Conservation (phyloP, 441 rosid genomes). For the Erysimum pusillum region DNA sequence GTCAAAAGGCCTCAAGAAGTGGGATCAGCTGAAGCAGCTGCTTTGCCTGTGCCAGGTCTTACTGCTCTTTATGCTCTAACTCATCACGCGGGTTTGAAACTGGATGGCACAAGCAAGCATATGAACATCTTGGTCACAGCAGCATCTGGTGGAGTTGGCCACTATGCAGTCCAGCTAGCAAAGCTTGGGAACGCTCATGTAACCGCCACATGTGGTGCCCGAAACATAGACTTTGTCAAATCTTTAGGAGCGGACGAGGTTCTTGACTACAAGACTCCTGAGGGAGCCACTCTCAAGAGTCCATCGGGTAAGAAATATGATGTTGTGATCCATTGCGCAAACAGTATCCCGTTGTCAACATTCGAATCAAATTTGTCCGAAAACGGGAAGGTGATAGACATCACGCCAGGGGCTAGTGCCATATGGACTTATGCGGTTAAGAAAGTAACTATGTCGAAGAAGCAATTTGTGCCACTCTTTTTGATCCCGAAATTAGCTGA, state of each 20-base stretch:
- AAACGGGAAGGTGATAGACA: conserved; percentile 69
- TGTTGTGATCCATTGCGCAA: conserved; percentile 70
- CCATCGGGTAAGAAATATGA: conserved; percentile 75
- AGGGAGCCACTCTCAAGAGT: conserved; percentile 72
- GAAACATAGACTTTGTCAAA: conserved; percentile 68
- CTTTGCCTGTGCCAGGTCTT: conserved; percentile 68
- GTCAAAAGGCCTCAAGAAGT: conserved; percentile 71
- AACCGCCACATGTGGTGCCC: conserved; percentile 80
- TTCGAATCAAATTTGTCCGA: conserved; percentile 31
- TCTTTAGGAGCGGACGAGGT: conserved; percentile 80
- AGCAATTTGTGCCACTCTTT: conserved; percentile 63
- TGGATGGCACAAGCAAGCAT: conserved; percentile 61
- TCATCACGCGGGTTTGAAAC: conserved; percentile 64
- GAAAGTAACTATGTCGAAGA: conserved; percentile 70
- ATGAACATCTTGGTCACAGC: conserved; percentile 73
- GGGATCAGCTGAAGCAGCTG: conserved; percentile 73
- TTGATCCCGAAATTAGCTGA: conserved; percentile 46
- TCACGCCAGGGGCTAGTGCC: conserved; percentile 61
- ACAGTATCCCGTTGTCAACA: conserved; percentile 58
- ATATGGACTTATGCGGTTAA: conserved; percentile 58
- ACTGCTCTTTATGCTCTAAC: conserved; percentile 74
- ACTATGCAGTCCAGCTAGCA: conserved; percentile 78
- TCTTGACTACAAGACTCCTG: conserved; percentile 73
- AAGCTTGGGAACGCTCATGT: conserved; percentile 79
- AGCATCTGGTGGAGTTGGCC: conserved; percentile 87